Base-by-base conservation (phyloP, 164 flowering plant species). In the Umbilicus rupestris region DNA sequence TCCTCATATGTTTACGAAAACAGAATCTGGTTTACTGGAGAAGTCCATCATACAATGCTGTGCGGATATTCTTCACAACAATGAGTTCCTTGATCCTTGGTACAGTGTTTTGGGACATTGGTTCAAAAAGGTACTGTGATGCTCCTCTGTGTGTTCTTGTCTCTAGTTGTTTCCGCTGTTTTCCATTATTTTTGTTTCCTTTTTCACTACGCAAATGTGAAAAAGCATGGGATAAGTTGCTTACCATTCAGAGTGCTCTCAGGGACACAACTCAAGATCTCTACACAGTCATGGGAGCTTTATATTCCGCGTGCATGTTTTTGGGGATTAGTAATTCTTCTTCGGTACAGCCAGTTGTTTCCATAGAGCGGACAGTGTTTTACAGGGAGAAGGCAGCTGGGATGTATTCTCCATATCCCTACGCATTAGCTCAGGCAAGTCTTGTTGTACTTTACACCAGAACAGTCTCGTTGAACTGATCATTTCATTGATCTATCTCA, bases 11-110 rank as follows among this genome's bases (percentile, higher is more conserved):
- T 78, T 71, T 87, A 15, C 80, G 92, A 92, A 93, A 93, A 70
- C 97, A 90, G 80, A 82, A 80, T 71, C 85, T 86, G 57, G 85
- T 87, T 14, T 93, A 93, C 58, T 93, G 96, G 97, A 90, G 98
- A 82, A 87, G 88, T 70, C 98, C 98, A 1, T 55, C 59, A 0
- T 93, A 93, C 74, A 93, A 90, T 78, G 83, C 73, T 58, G 87
- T 87, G 70, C 82, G 92, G 67, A 37, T 89, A 66, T 73, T 77
- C 69, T 89, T 86, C 63, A 87, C 94, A 2, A 71, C 77, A 22
- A 0, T 83, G 28, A 73, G 85, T 57, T 92, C 90, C 24, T 11
- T 90, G 50, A 81, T 90, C 60, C 49, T 93, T 62, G 97, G 98
- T 66, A 71, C 91, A 0, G 78, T 89, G 60, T 93, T 87, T 70